A percentile compares a stretch with the other conserved stretches of the same genome.
Conservation (phyloP, 768 basidiomycete species). For the Phaeotremella skinneri region DNA sequence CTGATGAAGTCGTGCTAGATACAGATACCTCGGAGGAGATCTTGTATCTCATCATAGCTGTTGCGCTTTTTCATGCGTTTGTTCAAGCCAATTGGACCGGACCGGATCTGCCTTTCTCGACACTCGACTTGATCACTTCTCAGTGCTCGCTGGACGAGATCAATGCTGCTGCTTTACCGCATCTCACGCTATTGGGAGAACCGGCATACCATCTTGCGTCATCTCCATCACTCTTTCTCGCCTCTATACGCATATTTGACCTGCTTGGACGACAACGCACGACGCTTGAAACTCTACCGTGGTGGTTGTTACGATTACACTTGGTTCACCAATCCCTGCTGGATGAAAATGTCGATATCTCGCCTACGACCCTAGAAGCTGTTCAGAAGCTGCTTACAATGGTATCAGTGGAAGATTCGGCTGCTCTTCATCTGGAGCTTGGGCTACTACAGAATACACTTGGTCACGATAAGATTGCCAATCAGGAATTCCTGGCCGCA, state of each 20-base stretch:
- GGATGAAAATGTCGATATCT: slow-evolving; percentile 72
- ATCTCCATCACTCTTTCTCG: slow-evolving; percentile 66
- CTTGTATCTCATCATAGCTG: slow-evolving; percentile 60
- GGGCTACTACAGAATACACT: slow-evolving; percentile 78
- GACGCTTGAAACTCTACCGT: slow-evolving; percentile 60
- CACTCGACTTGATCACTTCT: slow-evolving; percentile 45
- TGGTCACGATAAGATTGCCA: slow-evolving; percentile 66
- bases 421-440: slow-evolving; percentile 68
- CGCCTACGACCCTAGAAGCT: slow-evolving; percentile 47
- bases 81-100: slow-evolving; percentile 96
- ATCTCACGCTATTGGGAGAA: slow-evolving; percentile 82
- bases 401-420: slow-evolving; percentile 63
- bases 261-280: slow-evolving; percentile 50
- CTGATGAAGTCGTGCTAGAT: slow-evolving; percentile 45
- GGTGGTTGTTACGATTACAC: slow-evolving; percentile 81
- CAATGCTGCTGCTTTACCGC: slow-evolving; percentile 65
- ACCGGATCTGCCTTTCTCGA: slow-evolving; percentile 68
- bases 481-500: slow-evolving; percentile 72
- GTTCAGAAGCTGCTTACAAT: slow-evolving; percentile 48
- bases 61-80: slow-evolving; percentile 84
- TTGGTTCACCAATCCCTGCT: slow-evolving; percentile 69
- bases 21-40: slow-evolving; percentile 57
- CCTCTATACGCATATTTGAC: slow-evolving; percentile 69
- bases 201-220: slow-evolving; percentile 89
- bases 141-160: slow-evolving; percentile 55